Conservation (phyloP, 371 early-diverging fungal species). For the Actinomortierella ambigua region DNA sequence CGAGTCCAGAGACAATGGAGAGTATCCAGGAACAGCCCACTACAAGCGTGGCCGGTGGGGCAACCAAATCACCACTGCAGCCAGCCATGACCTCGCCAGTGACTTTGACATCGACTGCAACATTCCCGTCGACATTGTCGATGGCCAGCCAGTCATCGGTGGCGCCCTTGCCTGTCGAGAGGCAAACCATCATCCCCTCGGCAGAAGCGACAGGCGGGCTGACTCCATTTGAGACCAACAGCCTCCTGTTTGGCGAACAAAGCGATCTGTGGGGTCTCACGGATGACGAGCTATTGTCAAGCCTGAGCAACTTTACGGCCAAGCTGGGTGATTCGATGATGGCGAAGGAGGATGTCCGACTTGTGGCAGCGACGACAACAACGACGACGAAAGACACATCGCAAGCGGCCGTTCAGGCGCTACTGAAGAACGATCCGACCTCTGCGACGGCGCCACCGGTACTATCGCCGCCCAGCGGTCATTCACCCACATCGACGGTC, state of each 20-base stretch:
- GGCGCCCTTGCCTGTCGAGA: too few relatives aligned
- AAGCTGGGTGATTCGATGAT: slow-evolving; percentile 24
- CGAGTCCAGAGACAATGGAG: too few relatives aligned
- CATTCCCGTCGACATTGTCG: neutral
- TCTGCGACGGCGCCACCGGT: slow-evolving; percentile 1
- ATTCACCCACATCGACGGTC: neutral
- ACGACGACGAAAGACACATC: neutral
- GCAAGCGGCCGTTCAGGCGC: neutral
- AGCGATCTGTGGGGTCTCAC: slow-evolving; percentile 20
- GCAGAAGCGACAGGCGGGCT: too few relatives aligned
- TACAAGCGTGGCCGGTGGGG: too few relatives aligned
- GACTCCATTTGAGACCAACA: too few relatives aligned
- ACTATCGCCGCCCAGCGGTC: neutral
- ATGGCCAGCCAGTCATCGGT: slow-evolving; percentile 4
- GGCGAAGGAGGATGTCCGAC: slow-evolving; percentile 1
- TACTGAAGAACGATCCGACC: neutral
- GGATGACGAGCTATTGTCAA: slow-evolving; percentile 34
- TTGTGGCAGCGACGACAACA: neutral
- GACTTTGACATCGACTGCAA: neutral
- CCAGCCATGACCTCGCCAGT: too few relatives aligned
- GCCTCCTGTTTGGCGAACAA: too few relatives aligned
- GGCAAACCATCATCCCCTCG: too few relatives aligned
- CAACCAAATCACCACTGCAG: too few relatives aligned
- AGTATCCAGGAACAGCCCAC: too few relatives aligned
- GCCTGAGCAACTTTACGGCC: slow-evolving; percentile 29